Evolutionary conservation across 352 stramenopile species (phyloP), one percentile per base, ranked within the genome.

Genomic region (Phytophthora crassamura): DNA sequence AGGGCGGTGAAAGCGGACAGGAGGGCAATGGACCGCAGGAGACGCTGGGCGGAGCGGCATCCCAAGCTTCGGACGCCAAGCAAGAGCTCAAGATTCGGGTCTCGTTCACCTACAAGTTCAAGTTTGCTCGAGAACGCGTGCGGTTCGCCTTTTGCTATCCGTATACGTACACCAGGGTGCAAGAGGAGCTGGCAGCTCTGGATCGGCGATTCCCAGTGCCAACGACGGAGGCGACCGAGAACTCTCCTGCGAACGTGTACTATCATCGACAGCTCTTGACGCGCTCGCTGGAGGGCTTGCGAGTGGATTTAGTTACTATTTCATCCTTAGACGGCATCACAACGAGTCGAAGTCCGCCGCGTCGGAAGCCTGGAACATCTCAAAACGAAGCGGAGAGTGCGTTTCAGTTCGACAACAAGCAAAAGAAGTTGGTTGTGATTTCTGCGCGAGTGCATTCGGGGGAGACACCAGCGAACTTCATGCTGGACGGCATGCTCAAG

Each of bases 401-500:
- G 25, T 67, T 69, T 40, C 35, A 18, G 11, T 76, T 76, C 33
- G 63, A 72, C n/a, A 41, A 38, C 3, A 75, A 65, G 43, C 58
- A 58, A 32, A 77, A 74, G 54, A 74, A 69, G 72, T 77, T 86
- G 8, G 82, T 97, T 10, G 70, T 97, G 10, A 59, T 97, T 18
- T 92, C 82, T 5, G 90, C 84, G 8, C 76, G 91, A 34, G 90
- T 97, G 10, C 91, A 97, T 64, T 78, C 91, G 0, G 90, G 80
- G 7, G 91, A 98, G 64, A 81, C 85, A 5, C 93, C 93, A 43
- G 80, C 81, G 20, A 95, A 84, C 47, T 98, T 88, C 68, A 93
- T 98, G 75, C 90, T 97, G 75, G 81, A 97, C 43, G 92, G 92
- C 9, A 87, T 98, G 69, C 71, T 98, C 14, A 75, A 93, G 47